Evolutionary conservation across 164 flowering plant species (phyloP).

Genomic region (Nelumbo lutea): DNA sequence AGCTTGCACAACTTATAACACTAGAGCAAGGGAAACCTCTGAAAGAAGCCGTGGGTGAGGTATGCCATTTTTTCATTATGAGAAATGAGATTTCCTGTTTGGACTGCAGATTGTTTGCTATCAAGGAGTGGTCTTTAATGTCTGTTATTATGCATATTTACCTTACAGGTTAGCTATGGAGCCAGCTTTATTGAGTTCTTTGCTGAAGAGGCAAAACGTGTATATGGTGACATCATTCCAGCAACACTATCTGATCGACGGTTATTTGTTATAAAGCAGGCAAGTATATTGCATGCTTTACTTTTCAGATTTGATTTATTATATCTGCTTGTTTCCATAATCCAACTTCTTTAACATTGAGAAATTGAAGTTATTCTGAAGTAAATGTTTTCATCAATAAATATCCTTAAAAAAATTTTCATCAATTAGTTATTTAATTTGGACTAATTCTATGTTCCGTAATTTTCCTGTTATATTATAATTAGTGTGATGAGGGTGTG

Average conservation of each 20-base stretch:
- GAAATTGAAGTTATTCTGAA: too few relatives aligned
- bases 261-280: slow-evolving; percentile 90
- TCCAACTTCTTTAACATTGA: too few relatives aligned
- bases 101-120: background rate
- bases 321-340: too few relatives aligned
- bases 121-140: background rate
- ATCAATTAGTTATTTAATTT: too few relatives aligned
- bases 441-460: too few relatives aligned
- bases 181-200: slow-evolving; percentile 87
- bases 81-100: background rate
- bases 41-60: slow-evolving; percentile 95
- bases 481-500: too few relatives aligned
- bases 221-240: slow-evolving; percentile 96
- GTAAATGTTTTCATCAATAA: too few relatives aligned
- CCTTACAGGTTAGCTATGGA: slow-evolving; percentile 67
- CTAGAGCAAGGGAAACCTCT: slow-evolving; percentile 97
- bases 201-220: slow-evolving; percentile 94
- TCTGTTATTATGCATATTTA: slow-evolving; percentile 3
- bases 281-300: slow-evolving; percentile 9
- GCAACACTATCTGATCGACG: slow-evolving; percentile 76
- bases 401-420: too few relatives aligned
- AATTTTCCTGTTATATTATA: too few relatives aligned
- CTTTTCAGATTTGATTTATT: background rate
- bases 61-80: slow-evolving; percentile 23
- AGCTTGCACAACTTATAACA: slow-evolving; percentile 91